phyloP scores from a whole-genome alignment of 306 rosid genomes.

The Begonia peltatifolia region DNA sequence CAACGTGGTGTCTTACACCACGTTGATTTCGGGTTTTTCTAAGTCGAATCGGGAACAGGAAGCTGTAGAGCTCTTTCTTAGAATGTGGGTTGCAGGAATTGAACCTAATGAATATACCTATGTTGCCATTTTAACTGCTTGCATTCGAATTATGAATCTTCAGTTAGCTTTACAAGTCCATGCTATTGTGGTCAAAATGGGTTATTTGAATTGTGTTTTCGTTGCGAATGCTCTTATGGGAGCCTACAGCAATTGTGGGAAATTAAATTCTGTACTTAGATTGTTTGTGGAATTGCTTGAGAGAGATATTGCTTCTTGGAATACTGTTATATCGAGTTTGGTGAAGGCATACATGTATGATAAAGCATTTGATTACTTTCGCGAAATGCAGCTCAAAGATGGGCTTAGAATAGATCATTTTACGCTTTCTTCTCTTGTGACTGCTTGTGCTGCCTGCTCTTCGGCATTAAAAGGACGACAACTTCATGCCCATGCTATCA shows the following conservation, averaged over 20 bases:
- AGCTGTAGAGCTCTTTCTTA: constrained; percentile 48
- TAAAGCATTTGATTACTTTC: constrained; percentile 31
- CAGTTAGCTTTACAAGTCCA: constrained; percentile 55
- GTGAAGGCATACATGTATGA: constrained; percentile 30
- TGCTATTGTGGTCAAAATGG: constrained; percentile 40
- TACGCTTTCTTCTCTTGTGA: constrained; percentile 49
- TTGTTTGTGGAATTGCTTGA: constrained; percentile 39
- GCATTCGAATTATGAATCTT: constrained; percentile 21
- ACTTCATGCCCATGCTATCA: constrained; percentile 53
- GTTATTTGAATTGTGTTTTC: constrained; percentile 27
- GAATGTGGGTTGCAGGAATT: constrained; percentile 38
- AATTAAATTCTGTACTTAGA: constrained; percentile 19
- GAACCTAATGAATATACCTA: constrained; percentile 51
- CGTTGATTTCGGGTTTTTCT: constrained; percentile 59
- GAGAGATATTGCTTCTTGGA: constrained; percentile 64
- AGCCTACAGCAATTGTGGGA: constrained; percentile 27
- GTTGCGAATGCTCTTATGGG: constrained; percentile 59
- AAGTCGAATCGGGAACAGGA: constrained; percentile 34
- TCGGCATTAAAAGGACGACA: constrained; percentile 33
- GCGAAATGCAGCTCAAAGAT: constrained; percentile 24
- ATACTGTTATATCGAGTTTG: constrained; percentile 39
- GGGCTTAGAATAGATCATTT: constrained; percentile 31
- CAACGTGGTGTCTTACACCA: constrained; percentile 41
- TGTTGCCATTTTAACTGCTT: constrained; percentile 73
- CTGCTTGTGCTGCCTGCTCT: constrained; percentile 33